Evolutionary conservation across 2,329 filamentous ascomycete genomes (phyloP).

Genomic region (Xylaria sp.): DNA sequence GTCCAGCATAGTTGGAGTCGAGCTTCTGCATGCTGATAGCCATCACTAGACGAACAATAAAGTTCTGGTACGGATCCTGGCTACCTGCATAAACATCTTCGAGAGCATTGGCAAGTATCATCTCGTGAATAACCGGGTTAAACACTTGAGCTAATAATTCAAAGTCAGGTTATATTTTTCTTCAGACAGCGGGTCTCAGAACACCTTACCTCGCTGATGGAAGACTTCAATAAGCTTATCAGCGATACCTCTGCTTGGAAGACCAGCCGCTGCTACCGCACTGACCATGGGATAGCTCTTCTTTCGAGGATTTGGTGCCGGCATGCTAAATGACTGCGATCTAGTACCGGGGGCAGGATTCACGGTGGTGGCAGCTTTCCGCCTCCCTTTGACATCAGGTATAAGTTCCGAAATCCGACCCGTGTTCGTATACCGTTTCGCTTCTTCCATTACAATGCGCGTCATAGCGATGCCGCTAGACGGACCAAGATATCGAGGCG

Average conservation of each 20-base stretch:
- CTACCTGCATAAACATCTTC: conserved; percentile 81
- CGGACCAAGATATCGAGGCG: conserved; percentile 84
- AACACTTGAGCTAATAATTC: conserved; percentile 75
- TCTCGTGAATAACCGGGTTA: conserved; percentile 86
- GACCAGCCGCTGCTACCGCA: conserved; percentile 74
- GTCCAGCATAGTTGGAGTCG: conserved; percentile 84
- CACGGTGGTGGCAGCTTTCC: conserved; percentile 46
- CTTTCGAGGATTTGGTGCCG: conserved; percentile 61
- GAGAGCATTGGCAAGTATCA: conserved; percentile 74
- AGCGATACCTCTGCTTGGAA: conserved; percentile 76
- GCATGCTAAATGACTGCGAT: conserved; percentile 67
- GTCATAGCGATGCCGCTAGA: conserved; percentile 97
- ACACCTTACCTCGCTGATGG: conserved; percentile 74
- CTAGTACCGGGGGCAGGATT: conserved; percentile 48
- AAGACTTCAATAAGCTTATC: conserved; percentile 85
- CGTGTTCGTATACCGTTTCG: conserved; percentile 89
- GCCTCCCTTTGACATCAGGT: conserved; percentile 70
- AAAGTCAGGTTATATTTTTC: conserved; percentile 33
- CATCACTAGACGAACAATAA: conserved; percentile 87
- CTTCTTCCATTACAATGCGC: conserved; percentile 92
- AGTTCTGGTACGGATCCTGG: conserved; percentile 82
- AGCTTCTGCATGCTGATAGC: conserved; percentile 95
- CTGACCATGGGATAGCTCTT: conserved; percentile 93
- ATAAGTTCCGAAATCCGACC: conserved; percentile 93
- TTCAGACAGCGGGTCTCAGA: conserved; percentile 13